Base-by-base conservation (phyloP, 768 basidiomycete genomes). In the Podaxis rugospora region DNA sequence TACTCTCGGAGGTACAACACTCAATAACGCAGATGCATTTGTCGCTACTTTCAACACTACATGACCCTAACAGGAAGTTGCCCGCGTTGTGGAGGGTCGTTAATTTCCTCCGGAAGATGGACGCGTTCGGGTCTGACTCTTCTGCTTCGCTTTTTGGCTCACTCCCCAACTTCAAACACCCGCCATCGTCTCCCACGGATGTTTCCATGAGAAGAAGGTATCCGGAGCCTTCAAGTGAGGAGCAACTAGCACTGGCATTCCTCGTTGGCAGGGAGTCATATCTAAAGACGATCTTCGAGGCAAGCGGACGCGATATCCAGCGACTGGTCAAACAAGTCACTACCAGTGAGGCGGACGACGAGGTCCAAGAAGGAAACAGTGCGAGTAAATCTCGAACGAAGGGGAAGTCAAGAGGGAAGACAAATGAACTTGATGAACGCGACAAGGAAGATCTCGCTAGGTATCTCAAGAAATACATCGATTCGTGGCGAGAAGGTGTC, bases 71-170 rank as follows among this genome's bases (percentile, higher is more conserved):
- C 59, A 76, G 82, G 62, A 96, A 96, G 71, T 81, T 96, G 0
- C 95, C 95, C 11, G 87, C 87, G 0, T 80, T 96, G 25, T 94
- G 93, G 86, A 95, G 95, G 71, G 87, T 93, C 2, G 85, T 95
- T 44, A 89, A 86, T 57, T 95, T 94, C 73, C 79, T 98, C 27
- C 83, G 94, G 27, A 85, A 88, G 67, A 90, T 95, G 89, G 84
- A 85, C 50, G 86, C 84, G 7, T 82, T 91, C 67, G 68, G 72
- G 37, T 65, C 70, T 5, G 66, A 49, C 4, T 35, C 42, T 9
- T 25, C 51, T 10, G 9, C 36, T 7, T 42, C 18, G 18, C 51
- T 16, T 32, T 25, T 51, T 47, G 42, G 42, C 18, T 44, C 42
- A n/a, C 42, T 18, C n/a, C n/a, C 57, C 40, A n/a, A 50, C 36